These are phyloP conservation scores for Cornus kousa DNA, from an alignment of 148 eudicot genomes.

Conservation along the genomic window DNA sequence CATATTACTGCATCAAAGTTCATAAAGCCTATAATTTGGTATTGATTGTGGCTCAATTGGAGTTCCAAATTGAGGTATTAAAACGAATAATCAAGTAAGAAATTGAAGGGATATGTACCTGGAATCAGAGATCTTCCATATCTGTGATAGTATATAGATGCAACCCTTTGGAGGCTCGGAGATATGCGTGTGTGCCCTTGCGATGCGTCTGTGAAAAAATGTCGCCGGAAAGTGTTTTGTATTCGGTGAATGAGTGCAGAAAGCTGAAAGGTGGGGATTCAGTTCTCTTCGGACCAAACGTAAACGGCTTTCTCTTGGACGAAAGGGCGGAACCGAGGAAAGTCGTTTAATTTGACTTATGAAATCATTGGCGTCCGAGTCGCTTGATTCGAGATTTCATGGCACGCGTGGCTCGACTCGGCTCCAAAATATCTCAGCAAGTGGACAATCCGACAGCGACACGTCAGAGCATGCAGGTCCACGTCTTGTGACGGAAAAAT, in stretches of 20 bases:
- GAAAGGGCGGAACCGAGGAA: slow-evolving; percentile 5
- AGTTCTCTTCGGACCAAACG: neutral
- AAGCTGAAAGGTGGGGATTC: neutral
- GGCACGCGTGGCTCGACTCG: neutral
- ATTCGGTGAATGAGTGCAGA: neutral
- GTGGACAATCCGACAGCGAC: too few relatives aligned
- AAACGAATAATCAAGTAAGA: neutral
- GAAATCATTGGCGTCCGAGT: slow-evolving; percentile 1
- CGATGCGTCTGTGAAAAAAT: too few relatives aligned
- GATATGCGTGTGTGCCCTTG: too few relatives aligned
- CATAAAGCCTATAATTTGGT: neutral
- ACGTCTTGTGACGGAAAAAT: too few relatives aligned
- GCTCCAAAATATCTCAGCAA: neutral
- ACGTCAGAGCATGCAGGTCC: too few relatives aligned
- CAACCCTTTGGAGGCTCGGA: neutral
- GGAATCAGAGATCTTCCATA: neutral
- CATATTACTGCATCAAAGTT: neutral
- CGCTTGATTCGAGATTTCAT: too few relatives aligned
- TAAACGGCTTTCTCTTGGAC: neutral
- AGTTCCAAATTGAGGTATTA: neutral
- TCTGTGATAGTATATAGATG: neutral
- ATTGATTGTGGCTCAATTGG: neutral
- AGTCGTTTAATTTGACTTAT: neutral
- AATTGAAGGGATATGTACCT: neutral
- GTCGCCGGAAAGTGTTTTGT: neutral